Evolutionary conservation across 1,284 basidiomycete species (phyloP).

Genomic region (Austroboletus rostrupii): DNA sequence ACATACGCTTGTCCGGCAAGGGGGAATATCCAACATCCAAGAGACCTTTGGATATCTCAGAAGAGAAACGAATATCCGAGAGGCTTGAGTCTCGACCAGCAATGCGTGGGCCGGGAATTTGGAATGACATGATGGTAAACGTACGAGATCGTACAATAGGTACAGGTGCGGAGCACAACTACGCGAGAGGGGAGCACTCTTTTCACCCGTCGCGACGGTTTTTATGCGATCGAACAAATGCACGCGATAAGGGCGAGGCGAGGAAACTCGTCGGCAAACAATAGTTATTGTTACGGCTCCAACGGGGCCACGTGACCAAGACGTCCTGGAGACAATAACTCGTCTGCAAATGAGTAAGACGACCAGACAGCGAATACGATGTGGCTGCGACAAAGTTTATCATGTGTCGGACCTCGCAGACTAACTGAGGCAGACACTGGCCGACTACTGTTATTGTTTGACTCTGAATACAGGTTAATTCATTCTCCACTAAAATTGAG

Average conservation of each 20-base stretch:
- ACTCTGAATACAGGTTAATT: neutral
- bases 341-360: slow-evolving; percentile 3
- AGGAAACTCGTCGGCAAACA: slow-evolving; percentile 23
- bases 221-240: slow-evolving; percentile 17
- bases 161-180: slow-evolving; percentile 27
- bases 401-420: slow-evolving; percentile 1
- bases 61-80: slow-evolving; percentile 12
- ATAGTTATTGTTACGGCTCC: slow-evolving; percentile 23
- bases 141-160: slow-evolving; percentile 6
- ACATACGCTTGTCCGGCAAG: slow-evolving; percentile 18
- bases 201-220: slow-evolving; percentile 1
- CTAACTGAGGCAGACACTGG: slow-evolving; percentile 2
- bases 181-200: slow-evolving; percentile 12
- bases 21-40: slow-evolving; percentile 6
- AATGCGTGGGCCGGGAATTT: slow-evolving; percentile 15
- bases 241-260: slow-evolving; percentile 3
- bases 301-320: slow-evolving; percentile 20
- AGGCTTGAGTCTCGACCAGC: slow-evolving; percentile 28
- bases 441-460: slow-evolving; percentile 15
- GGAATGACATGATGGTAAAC: slow-evolving; percentile 20
- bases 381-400: slow-evolving; percentile 18
- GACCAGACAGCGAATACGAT: neutral
- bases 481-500: neutral
- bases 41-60: neutral
- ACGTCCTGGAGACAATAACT: slow-evolving; percentile 21